Base-by-base conservation (phyloP, 2,329 filamentous ascomycete genomes). In the Penicillium rolfsii region DNA sequence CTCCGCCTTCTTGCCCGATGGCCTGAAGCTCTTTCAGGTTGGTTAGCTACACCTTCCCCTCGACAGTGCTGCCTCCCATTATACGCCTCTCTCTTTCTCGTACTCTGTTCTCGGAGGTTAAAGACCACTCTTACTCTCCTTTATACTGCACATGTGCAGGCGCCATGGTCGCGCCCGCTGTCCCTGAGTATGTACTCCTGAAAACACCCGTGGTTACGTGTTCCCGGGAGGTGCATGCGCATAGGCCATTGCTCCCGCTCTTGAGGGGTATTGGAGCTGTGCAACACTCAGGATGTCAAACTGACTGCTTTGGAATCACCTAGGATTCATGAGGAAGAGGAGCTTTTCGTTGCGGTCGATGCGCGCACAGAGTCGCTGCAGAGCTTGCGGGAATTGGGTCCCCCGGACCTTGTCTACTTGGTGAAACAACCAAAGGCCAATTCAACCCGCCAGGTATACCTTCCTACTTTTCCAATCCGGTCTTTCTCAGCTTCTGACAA, bases 371-470 rank as follows among this genome's bases (percentile, higher is more conserved):
- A 99, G 74, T 91, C 91, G 46, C 85, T 99, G 41, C 85, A 90
- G 68, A 87, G 88, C 52, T 84, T 99, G 65, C 90, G 95, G 73
- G 95, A 99, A 83, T 86, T 99, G 60, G 95, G 95, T 45, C 95
- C 95, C 28, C 95, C 95, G 57, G 95, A 99, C 78, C 85, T 99
- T 30, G 94, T 98, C 41, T 95, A 99, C 79, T 85, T 99, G 59
- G 87, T 97, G 71, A 98, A 97, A 74, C 86, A 88, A 71, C 84
- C 85, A 11, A 80, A 84, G 71, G 86, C 86, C 74, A 83, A 82
- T 57, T 75, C 81, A 22, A 82, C 79, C 56, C 85, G 84, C 64
- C 84, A 87, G 81, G 84, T 87, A 76, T 28, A 28, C 14, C 35
- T 28, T 26, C 3, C 14, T 33, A 22, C 16, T 28, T 9, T 40